These are phyloP conservation scores for Zygosaccharomyces sapae DNA, from an alignment of 1,139 yeast genomes.

Conservation along the genomic window DNA sequence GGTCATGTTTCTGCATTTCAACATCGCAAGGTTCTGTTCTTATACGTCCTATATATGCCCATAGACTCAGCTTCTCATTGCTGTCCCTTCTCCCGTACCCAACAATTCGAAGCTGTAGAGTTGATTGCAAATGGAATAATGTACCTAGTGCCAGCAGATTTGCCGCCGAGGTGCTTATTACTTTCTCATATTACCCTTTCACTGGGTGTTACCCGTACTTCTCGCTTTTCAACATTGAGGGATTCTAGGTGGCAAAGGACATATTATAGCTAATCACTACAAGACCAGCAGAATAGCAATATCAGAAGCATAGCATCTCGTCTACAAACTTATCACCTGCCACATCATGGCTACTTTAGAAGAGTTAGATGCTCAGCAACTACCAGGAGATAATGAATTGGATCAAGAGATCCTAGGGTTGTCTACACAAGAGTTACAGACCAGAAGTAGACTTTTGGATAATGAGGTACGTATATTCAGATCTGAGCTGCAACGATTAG, in stretches of 20 bases:
- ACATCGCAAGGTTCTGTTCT: too few relatives aligned
- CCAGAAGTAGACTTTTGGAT: slow-evolving; percentile 82
- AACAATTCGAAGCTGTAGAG: neutral
- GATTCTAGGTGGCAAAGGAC: slow-evolving; percentile 8
- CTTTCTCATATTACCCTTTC: neutral
- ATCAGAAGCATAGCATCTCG: neutral
- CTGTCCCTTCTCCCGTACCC: too few relatives aligned
- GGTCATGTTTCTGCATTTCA: too few relatives aligned
- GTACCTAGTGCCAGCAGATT: neutral
- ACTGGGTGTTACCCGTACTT: slow-evolving; percentile 9
- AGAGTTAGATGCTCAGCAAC: slow-evolving; percentile 53
- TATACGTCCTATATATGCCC: too few relatives aligned
- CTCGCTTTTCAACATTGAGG: neutral
- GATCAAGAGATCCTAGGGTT: slow-evolving; percentile 79
- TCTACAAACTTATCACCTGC: neutral
- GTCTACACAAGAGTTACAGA: slow-evolving; percentile 77
- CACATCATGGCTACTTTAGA: slow-evolving; percentile 60
- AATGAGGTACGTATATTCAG: slow-evolving; percentile 95
- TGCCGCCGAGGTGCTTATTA: neutral
- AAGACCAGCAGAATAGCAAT: neutral
- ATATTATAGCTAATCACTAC: neutral
- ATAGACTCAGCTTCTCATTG: too few relatives aligned
- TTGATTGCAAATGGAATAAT: neutral
- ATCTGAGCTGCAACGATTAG: slow-evolving; percentile 83
- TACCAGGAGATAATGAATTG: slow-evolving; percentile 48